Conservation (phyloP, 2,329 filamentous ascomycete genomes). For the Penicillium frequentans region DNA sequence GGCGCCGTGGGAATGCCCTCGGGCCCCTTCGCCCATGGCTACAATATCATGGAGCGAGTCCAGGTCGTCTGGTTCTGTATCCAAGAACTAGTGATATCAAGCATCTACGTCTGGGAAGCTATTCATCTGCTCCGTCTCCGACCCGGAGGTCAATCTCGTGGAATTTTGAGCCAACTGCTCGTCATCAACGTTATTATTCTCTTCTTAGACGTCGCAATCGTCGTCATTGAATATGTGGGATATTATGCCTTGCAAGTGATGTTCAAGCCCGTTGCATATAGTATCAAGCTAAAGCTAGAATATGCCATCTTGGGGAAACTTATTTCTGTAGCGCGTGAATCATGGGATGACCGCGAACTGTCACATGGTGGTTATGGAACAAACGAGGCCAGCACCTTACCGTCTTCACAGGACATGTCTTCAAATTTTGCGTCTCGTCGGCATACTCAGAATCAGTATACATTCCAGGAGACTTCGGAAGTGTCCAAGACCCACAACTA, state of each 20-base stretch:
- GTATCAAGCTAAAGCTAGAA: constrained; percentile 53
- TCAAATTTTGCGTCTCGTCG: background rate
- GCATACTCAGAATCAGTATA: background rate
- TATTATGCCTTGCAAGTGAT: constrained; percentile 41
- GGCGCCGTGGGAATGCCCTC: background rate
- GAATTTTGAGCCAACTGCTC: background rate
- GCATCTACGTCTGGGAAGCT: constrained; percentile 53
- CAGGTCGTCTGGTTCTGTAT: constrained; percentile 51
- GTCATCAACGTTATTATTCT: constrained; percentile 37
- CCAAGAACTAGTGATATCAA: constrained; percentile 54
- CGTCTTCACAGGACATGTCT: background rate
- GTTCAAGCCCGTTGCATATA: constrained; percentile 40
- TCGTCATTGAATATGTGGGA: constrained; percentile 42
- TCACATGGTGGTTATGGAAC: background rate
- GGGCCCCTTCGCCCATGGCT: background rate
- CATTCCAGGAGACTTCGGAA: background rate
- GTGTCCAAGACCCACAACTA: background rate
- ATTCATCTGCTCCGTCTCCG: constrained; percentile 28
- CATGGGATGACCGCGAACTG: background rate
- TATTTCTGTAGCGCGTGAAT: constrained; percentile 25
- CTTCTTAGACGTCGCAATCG: constrained; percentile 44
- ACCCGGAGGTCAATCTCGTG: background rate
- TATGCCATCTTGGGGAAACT: constrained; percentile 53
- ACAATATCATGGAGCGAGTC: background rate
- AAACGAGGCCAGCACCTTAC: background rate